Base-by-base conservation (phyloP, 2,329 filamentous ascomycete genomes). In the Aspergillus costaricaensis region DNA sequence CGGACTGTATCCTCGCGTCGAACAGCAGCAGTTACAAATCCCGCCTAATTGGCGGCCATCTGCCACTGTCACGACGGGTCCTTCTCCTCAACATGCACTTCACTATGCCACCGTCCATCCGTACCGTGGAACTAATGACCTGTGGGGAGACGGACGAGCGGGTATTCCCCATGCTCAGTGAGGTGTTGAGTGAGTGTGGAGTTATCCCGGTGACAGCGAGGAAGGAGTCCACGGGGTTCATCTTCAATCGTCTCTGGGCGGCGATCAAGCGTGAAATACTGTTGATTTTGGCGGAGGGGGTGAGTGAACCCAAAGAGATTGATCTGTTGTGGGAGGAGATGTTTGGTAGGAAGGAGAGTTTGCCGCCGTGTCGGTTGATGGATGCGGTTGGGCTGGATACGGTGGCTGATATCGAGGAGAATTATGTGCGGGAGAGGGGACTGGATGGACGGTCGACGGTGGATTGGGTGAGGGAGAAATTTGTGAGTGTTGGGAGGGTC, bases 191-290 rank as follows among this genome's bases (percentile, higher is more conserved):
- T 19, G 77, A 79, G n/a, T 75, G 73, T 2, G 81, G 76, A 0
- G 76, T 78, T 32, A 66, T 73, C 2, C 81, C 81, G 0, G 76
- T 78, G 21, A 67, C 76, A 4, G 81, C 81, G 0, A 65, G 74
- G 6, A 80, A 79, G 52, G 79, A 85, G 62, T 83, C 82, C 0
- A 83, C 82, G 0, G 72, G 83, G 0, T 81, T 85, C 62, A 81
- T 86, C 38, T 83, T 84, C 65, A 85, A 86, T 57, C 79, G 83
- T 0, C 68, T 86, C 0, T 86, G 83, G 83, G 84, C 83, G 0
- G 83, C 83, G 0, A 76, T 86, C 15, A 85, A 86, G 68, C 75
- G 83, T 2, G 83, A 86, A 63, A 70, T 72, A 0, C 62, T 86
- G 55, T 77, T 69, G 0, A 82, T 85, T 9, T 62, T 86, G 2